Evolutionary conservation across 2,329 filamentous ascomycete genomes (phyloP).

Genomic region (Metarhizium humberi): DNA sequence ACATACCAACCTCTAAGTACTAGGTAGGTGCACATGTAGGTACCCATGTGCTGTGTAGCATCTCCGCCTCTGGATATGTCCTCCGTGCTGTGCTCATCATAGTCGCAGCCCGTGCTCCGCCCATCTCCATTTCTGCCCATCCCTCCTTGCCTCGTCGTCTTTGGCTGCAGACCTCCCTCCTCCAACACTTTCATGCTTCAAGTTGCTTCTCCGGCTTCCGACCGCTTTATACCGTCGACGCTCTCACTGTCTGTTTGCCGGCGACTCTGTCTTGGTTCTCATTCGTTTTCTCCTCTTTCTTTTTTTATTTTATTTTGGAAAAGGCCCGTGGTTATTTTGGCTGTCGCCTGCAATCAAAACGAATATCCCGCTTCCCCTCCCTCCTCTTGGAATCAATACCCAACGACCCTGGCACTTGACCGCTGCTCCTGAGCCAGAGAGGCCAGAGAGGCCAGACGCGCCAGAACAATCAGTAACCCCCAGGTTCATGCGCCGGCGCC

Average conservation of each 20-base stretch:
- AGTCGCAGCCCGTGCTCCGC: neutral
- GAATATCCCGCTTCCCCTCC: neutral
- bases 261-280: neutral
- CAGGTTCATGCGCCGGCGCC: conserved; percentile 7
- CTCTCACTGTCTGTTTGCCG: neutral
- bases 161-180: neutral
- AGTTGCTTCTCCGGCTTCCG: neutral
- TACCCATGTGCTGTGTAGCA: too few relatives aligned
- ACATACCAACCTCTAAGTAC: too few relatives aligned
- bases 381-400: neutral
- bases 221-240: neutral
- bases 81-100: too few relatives aligned
- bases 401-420: neutral
- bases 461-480: neutral
- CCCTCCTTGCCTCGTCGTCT: neutral
- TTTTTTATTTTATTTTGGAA: neutral
- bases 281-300: neutral
- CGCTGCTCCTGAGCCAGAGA: conserved; percentile 4
- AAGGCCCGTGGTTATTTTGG: neutral
- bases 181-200: neutral
- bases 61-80: neutral
- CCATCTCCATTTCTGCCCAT: neutral
- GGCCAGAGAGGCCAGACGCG: neutral
- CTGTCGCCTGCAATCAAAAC: neutral
- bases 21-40: too few relatives aligned